Conservation (phyloP, 192 early-diverging fungal genomes). For the Backusella morwellensis region DNA sequence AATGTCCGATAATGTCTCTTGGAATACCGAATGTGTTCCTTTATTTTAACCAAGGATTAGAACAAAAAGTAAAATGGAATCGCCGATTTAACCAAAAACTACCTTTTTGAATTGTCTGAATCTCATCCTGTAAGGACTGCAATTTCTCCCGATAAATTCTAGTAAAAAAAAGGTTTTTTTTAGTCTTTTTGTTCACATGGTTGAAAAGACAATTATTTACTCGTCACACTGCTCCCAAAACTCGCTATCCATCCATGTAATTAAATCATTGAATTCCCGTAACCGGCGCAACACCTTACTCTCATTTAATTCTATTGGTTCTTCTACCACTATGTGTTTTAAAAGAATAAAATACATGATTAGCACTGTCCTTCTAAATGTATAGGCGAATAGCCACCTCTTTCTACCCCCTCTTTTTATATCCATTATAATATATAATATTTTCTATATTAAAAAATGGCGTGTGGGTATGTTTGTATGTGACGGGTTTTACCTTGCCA, state of each 20-base stretch:
- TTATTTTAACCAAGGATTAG: neutral
- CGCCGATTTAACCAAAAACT: neutral
- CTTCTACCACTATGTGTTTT: constrained; percentile 3
- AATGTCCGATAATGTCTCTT: constrained; percentile 33
- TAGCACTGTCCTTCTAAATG: neutral
- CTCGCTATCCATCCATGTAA: constrained; percentile 32
- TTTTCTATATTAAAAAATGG: neutral
- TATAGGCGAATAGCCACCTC: neutral
- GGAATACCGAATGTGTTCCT: constrained; percentile 33
- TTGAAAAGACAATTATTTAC: constrained; percentile 16
- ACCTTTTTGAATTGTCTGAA: constrained; percentile 35
- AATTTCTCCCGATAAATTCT: constrained; percentile 36
- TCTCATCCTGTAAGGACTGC: constrained; percentile 30
- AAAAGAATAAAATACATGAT: neutral
- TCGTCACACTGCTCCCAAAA: constrained; percentile 30
- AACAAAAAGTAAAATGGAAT: neutral
- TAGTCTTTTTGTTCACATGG: constrained; percentile 5
- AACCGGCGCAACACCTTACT: constrained; percentile 18
- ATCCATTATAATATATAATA: neutral
- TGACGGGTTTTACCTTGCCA: constrained; percentile 18
- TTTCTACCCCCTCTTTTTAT: neutral
- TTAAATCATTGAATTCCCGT: constrained; percentile 34
- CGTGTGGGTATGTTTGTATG: neutral
- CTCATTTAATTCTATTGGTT: constrained; percentile 15
- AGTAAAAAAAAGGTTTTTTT: constrained; percentile 5